Conservation (phyloP, 345 rosid genomes). For the Acer negundo region DNA sequence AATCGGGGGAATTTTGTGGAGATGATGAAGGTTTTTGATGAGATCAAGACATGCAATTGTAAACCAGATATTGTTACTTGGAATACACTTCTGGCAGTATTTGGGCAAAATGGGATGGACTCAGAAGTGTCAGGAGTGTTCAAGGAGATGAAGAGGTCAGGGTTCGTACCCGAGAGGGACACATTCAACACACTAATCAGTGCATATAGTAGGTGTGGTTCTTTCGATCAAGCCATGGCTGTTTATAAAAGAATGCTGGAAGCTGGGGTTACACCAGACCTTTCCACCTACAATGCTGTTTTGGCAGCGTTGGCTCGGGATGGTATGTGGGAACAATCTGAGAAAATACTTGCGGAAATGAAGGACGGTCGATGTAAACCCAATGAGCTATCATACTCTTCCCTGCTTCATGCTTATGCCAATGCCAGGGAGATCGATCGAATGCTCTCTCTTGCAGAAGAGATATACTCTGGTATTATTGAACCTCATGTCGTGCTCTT, state of each 20-base stretch:
- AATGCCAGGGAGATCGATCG: conserved; percentile 76
- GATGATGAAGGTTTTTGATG: conserved; percentile 93
- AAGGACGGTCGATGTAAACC: conserved; percentile 76
- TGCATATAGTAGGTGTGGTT: conserved; percentile 91
- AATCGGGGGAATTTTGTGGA: conserved; percentile 80
- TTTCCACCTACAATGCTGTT: conserved; percentile 89
- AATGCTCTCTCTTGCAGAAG: conserved; percentile 77
- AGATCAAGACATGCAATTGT: conserved; percentile 64
- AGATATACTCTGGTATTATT: conserved; percentile 72
- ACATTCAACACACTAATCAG: conserved; percentile 90
- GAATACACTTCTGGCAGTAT: conserved; percentile 89
- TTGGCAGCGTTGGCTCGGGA: conserved; percentile 95
- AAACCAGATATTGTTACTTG: conserved; percentile 87
- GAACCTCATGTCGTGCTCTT: conserved; percentile 77
- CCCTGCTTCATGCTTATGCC: conserved; percentile 92
- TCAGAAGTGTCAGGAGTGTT: conserved; percentile 88
- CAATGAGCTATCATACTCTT: conserved; percentile 80
- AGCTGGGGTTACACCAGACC: conserved; percentile 80
- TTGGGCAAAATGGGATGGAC: conserved; percentile 92
- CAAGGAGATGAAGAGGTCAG: conserved; percentile 98
- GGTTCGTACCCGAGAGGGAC: conserved; percentile 88
- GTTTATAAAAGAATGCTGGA: conserved; percentile 87
- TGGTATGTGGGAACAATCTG: conserved; percentile 95
- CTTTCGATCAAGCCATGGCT: conserved; percentile 83
- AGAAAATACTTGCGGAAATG: conserved; percentile 85